Conservation (phyloP, 768 basidiomycete species). For the Tricholoma sp. region DNA sequence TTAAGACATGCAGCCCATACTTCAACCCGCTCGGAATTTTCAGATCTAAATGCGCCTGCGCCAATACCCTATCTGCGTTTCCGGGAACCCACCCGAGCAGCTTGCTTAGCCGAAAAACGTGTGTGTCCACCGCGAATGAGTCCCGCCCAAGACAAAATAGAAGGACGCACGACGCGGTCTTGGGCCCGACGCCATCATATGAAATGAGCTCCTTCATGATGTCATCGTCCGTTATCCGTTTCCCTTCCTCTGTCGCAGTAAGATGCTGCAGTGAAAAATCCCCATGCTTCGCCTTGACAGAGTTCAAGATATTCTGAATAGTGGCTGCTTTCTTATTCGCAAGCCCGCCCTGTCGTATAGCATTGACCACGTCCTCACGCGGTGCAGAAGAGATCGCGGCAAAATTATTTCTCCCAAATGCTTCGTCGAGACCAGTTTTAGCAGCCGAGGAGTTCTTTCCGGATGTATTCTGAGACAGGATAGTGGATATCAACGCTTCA, state of each 20-base stretch:
- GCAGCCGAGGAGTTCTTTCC: constrained; percentile 44
- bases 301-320: constrained; percentile 43
- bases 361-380: constrained; percentile 36
- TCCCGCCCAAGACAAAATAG: constrained; percentile 57
- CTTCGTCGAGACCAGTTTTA: constrained; percentile 40
- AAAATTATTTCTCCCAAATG: constrained; percentile 48
- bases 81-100: constrained; percentile 47
- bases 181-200: constrained; percentile 55
- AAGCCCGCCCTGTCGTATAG: constrained; percentile 50
- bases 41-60: constrained; percentile 55
- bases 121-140: constrained; percentile 62
- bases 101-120: constrained; percentile 50
- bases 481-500: constrained; percentile 51
- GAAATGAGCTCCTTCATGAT: constrained; percentile 55
- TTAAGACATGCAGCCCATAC: constrained; percentile 52
- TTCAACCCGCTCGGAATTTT: constrained; percentile 48
- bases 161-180: constrained; percentile 59
- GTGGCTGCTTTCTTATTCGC: constrained; percentile 55
- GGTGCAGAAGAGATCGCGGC: constrained; percentile 42
- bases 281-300: constrained; percentile 42
- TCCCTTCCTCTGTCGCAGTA: constrained; percentile 17
- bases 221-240: constrained; percentile 36
- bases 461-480: constrained; percentile 60
- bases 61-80: constrained; percentile 41
- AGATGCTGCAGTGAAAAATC: constrained; percentile 57